These are phyloP conservation scores for Insectozyma bohioensis DNA, from an alignment of 1,139 yeast genomes.

Conservation along the genomic window DNA sequence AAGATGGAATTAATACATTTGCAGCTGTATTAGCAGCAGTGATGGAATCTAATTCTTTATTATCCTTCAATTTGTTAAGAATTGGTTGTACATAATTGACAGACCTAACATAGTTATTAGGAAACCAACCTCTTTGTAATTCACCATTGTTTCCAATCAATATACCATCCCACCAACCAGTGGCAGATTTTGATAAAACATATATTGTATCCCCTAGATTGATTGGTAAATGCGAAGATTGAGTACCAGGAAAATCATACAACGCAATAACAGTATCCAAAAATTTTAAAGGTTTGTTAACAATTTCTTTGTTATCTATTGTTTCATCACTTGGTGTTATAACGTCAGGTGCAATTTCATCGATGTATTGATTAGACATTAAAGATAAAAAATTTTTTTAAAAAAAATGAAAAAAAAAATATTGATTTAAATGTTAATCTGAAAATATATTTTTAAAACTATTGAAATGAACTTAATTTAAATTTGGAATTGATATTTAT, in stretches of 20 bases:
- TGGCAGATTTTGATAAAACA: slow-evolving; percentile 50
- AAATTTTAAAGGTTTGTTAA: slow-evolving; percentile 31
- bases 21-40: slow-evolving; percentile 55
- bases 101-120: slow-evolving; percentile 55
- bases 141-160: slow-evolving; percentile 39
- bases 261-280: slow-evolving; percentile 53
- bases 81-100: slow-evolving; percentile 50
- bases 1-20: slow-evolving; percentile 47
- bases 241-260: slow-evolving; percentile 50
- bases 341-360: slow-evolving; percentile 44
- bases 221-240: slow-evolving; percentile 46
- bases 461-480: too few species aligned
- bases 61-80: slow-evolving; percentile 37
- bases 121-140: slow-evolving; percentile 72
- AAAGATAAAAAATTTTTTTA: too few species aligned
- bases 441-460: too few species aligned
- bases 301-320: not conserved
- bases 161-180: slow-evolving; percentile 83
- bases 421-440: too few species aligned
- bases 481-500: too few species aligned
- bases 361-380: slow-evolving; percentile 16
- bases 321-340: slow-evolving; percentile 24
- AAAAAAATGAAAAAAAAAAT: too few species aligned
- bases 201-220: slow-evolving; percentile 51
- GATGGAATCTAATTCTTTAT: slow-evolving; percentile 44